Conservation (phyloP, 2,329 filamentous ascomycete species). For the Exophiala dermatitidis region DNA sequence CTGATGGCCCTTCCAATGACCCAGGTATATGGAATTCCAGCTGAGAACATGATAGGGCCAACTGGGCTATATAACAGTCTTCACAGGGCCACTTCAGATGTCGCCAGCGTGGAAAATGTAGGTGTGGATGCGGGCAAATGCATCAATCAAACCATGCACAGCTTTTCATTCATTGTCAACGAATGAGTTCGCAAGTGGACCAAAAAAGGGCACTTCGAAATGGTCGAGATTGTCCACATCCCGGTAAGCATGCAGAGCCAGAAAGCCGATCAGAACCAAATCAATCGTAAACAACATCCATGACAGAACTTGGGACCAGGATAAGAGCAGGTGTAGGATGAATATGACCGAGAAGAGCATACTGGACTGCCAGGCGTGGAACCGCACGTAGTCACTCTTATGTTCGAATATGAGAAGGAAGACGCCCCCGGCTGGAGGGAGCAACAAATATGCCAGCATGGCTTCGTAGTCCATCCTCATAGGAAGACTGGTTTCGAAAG, state of each 20-base stretch:
- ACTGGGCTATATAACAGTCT: too few relatives aligned
- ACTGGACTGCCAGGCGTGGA: constrained; percentile 93
- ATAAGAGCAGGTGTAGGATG: constrained; percentile 72
- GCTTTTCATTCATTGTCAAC: constrained; percentile 68
- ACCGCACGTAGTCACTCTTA: constrained; percentile 95
- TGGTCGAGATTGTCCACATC: constrained; percentile 65
- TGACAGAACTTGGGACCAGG: constrained; percentile 74
- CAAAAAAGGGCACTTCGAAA: constrained; percentile 83
- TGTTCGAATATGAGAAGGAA: constrained; percentile 78
- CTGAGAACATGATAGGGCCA: too few relatives aligned
- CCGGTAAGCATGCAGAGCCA: constrained; percentile 72
- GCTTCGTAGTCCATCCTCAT: constrained; percentile 85
- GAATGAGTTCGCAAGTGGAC: constrained; percentile 75
- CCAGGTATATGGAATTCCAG: too few relatives aligned
- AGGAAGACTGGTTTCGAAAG: constrained; percentile 84
- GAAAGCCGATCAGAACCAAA: constrained; percentile 64
- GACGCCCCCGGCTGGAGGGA: constrained; percentile 81
- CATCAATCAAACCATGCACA: background rate
- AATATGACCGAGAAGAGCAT: constrained; percentile 68
- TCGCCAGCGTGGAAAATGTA: too few relatives aligned
- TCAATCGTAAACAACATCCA: constrained; percentile 77
- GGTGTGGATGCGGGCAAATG: background rate
- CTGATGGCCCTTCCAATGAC: too few relatives aligned
- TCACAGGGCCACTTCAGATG: too few relatives aligned
- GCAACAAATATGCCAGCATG: constrained; percentile 73